Base-by-base conservation (phyloP, 2,329 filamentous ascomycete species). In the Scedosporium apiospermum region DNA sequence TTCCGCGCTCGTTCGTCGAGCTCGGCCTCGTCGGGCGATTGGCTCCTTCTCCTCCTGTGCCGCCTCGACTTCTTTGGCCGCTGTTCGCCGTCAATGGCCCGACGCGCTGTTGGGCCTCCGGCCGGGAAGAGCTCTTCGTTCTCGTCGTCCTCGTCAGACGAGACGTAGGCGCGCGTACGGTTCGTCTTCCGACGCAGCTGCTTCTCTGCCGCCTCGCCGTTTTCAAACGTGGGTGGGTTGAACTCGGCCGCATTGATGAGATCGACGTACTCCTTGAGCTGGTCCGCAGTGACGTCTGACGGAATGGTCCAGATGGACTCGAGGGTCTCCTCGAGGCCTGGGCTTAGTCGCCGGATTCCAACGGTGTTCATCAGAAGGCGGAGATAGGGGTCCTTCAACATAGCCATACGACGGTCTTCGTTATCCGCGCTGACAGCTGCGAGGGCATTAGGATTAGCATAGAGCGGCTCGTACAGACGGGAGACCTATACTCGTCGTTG, bases 381-480 rank as follows among this genome's bases (percentile, higher is more conserved):
- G 2, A 98, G 81, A 69, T 93, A 88, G 9, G 90, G 87, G 73
- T 98, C 96, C 71, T 91, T 96, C 78, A 96, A 96, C 75, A 96
- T 87, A 27, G 91, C 88, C 23, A 81, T 82, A 60, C 87, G 86
- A 49, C 87, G 85, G 58, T 83, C 80, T 57, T 89, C 84, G 51
- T 83, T 85, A 63, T 88, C 85, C 0, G 89, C 81, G 60, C 80
- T 82, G 61, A 92, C 76, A 63, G 76, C 84, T 88, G 68, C 18
- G 14, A 21, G 12, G 21, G 16, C n/a, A n/a, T 16, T 38, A 41
- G 38, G 44, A 64, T 78, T 68, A 78, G 74, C 63, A 49, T 3
- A 4, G 18, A 42, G 10, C 10, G 5, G 6, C 1, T 14, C 2
- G 26, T 23, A n/a, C n/a, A 26, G 12, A 26, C 16, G 6, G 7